Conservation (phyloP, 495 filamentous ascomycete genomes). For the Aspergillus indologenus region DNA sequence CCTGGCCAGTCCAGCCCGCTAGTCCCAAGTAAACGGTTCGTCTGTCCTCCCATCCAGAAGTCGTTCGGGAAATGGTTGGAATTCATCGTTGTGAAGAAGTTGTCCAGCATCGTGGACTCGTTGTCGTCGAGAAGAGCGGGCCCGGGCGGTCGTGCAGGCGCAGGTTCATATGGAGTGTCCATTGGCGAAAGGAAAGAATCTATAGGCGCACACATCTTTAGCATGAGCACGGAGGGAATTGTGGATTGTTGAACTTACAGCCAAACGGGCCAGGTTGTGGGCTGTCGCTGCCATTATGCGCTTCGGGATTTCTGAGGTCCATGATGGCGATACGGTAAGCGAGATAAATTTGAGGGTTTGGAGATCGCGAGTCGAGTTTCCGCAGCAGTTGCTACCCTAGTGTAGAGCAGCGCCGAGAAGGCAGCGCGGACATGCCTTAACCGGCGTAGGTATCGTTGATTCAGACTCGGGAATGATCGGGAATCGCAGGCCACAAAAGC, state of each 20-base stretch:
- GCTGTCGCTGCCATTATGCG: constrained; percentile 29
- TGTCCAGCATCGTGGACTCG: constrained; percentile 58
- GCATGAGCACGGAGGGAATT: constrained; percentile 9
- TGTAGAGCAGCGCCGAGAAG: constrained; percentile 26
- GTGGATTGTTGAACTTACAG: constrained; percentile 44
- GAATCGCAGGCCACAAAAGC: background rate
- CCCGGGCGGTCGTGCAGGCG: constrained; percentile 56
- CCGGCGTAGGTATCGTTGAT: constrained; percentile 1
- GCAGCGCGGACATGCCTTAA: constrained; percentile 36
- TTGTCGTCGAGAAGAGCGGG: constrained; percentile 59
- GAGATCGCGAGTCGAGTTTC: constrained; percentile 2
- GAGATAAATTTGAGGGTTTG: constrained; percentile 4
- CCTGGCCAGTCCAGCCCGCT: constrained; percentile 51
- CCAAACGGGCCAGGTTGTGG: constrained; percentile 53
- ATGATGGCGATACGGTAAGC: constrained; percentile 23
- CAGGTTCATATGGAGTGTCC: constrained; percentile 53
- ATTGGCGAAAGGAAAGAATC: constrained; percentile 48
- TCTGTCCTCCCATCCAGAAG: constrained; percentile 41
- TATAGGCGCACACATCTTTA: constrained; percentile 23
- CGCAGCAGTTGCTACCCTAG: constrained; percentile 24
- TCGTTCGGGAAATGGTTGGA: constrained; percentile 51
- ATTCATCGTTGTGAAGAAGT: constrained; percentile 60
- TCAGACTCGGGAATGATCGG: background rate
- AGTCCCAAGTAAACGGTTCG: constrained; percentile 43
- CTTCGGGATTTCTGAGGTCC: constrained; percentile 32